A percentile compares a stretch with the other conserved stretches of the same genome.
These are phyloP conservation scores for Penicillium salamii DNA, from an alignment of 495 filamentous ascomycete species.

Conservation along the genomic window DNA sequence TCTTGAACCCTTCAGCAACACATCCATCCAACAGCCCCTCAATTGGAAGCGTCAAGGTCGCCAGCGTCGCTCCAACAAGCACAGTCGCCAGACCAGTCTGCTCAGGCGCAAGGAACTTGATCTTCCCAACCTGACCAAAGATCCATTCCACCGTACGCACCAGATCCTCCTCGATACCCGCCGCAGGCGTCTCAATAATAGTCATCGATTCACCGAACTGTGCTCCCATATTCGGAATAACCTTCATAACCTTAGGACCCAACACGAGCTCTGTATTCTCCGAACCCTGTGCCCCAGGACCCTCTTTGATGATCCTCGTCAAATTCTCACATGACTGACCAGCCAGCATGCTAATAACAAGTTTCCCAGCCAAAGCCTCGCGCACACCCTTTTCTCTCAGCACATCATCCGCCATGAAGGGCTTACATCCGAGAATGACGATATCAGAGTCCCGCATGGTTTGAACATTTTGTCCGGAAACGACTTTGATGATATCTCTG, in stretches of 20 bases:
- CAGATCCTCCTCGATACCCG: slow-evolving; percentile 7
- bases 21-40: slow-evolving; percentile 40
- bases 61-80: slow-evolving; percentile 31
- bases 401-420: slow-evolving; percentile 32
- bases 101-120: slow-evolving; percentile 26
- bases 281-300: not conserved
- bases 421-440: slow-evolving; percentile 36
- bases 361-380: slow-evolving; percentile 60
- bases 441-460: slow-evolving; percentile 31
- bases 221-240: slow-evolving; percentile 36
- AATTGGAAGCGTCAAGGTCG: slow-evolving; percentile 31
- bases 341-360: slow-evolving; percentile 81
- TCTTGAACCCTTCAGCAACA: slow-evolving; percentile 35
- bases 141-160: slow-evolving; percentile 24
- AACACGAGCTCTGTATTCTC: not conserved
- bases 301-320: slow-evolving; percentile 53
- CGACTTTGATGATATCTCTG: slow-evolving; percentile 14
- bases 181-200: slow-evolving; percentile 24
- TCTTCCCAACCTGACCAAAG: slow-evolving; percentile 28
- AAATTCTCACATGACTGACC: slow-evolving; percentile 71
- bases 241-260: slow-evolving; percentile 27
- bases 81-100: slow-evolving; percentile 32
- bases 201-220: slow-evolving; percentile 35
- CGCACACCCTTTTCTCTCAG: slow-evolving; percentile 22
- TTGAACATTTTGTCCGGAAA: slow-evolving; percentile 17